Evolutionary conservation across 345 rosid genomes (phyloP).

Genomic region (Adansonia digitata): DNA sequence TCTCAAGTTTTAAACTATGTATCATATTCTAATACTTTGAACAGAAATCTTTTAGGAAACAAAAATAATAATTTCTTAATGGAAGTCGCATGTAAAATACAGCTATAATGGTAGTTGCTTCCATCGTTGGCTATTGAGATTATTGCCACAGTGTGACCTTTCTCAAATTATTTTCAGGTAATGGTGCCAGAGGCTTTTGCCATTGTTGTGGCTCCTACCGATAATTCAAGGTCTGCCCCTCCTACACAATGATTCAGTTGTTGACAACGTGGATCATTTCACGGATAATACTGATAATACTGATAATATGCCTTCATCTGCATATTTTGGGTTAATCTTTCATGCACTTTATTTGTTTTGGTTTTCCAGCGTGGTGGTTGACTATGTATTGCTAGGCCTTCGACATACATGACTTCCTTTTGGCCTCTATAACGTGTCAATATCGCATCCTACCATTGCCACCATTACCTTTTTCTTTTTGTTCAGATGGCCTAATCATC

Average conservation of each 20-base stretch:
- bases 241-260: neutral
- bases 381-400: neutral
- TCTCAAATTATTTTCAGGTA: constrained; percentile 35
- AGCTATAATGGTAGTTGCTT: neutral
- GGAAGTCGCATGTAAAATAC: neutral
- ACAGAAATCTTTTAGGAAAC: neutral
- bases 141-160: neutral
- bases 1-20: neutral
- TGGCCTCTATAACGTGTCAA: neutral
- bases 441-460: neutral
- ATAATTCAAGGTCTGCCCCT: constrained; percentile 54
- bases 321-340: neutral
- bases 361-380: neutral
- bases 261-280: neutral
- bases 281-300: neutral
- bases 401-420: neutral
- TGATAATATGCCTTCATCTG: neutral
- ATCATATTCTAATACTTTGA: neutral
- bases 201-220: constrained; percentile 88
- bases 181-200: constrained; percentile 95
- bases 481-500: neutral
- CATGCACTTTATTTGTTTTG: neutral
- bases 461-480: neutral
- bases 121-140: neutral
- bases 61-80: neutral